A percentile compares a stretch with the other conserved stretches of the same genome.
These are phyloP conservation scores for Trichoderma gracile DNA, from an alignment of 2,329 filamentous ascomycete genomes.

Conservation along the genomic window DNA sequence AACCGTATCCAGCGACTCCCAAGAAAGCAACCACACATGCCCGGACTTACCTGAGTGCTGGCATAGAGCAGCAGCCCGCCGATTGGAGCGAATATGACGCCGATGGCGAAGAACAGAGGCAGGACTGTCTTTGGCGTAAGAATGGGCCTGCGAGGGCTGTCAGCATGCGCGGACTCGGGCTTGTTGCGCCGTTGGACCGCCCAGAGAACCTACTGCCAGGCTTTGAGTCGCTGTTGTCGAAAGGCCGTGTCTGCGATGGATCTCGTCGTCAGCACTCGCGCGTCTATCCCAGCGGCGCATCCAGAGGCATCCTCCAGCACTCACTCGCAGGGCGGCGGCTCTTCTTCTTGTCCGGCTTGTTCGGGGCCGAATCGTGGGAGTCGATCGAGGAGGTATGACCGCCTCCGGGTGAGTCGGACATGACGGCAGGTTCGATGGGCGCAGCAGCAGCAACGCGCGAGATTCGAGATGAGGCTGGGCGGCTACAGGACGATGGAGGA, in stretches of 20 bases:
- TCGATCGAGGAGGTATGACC: slow-evolving; percentile 55
- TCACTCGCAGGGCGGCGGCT: slow-evolving; percentile 87
- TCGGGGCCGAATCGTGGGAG: slow-evolving; percentile 54
- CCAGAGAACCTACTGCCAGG: slow-evolving; percentile 82
- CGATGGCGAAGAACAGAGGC: slow-evolving; percentile 86
- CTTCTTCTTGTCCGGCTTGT: slow-evolving; percentile 75
- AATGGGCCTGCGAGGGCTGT: slow-evolving; percentile 68
- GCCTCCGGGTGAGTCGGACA: slow-evolving; percentile 51
- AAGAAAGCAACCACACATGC: background rate
- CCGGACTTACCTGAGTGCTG: slow-evolving; percentile 66
- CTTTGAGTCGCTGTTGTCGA: slow-evolving; percentile 93
- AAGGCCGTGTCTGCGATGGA: slow-evolving; percentile 79
- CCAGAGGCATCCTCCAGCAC: slow-evolving; percentile 41
- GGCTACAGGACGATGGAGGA: slow-evolving; percentile 3
- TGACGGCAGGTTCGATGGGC: slow-evolving; percentile 36
- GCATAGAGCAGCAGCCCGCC: slow-evolving; percentile 85
- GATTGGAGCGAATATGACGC: slow-evolving; percentile 90
- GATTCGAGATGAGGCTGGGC: slow-evolving; percentile 11
- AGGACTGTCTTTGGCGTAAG: slow-evolving; percentile 91
- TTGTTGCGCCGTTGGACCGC: background rate
- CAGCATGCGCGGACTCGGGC: slow-evolving; percentile 36
- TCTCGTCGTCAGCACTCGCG: slow-evolving; percentile 6
- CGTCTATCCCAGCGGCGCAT: background rate
- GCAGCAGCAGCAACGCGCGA: slow-evolving; percentile 28
- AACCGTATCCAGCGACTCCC: background rate